Evolutionary conservation across 2,329 filamentous ascomycete genomes (phyloP), one percentile per base, ranked within the genome.

Genomic region (Penicillium hesseltinei): DNA sequence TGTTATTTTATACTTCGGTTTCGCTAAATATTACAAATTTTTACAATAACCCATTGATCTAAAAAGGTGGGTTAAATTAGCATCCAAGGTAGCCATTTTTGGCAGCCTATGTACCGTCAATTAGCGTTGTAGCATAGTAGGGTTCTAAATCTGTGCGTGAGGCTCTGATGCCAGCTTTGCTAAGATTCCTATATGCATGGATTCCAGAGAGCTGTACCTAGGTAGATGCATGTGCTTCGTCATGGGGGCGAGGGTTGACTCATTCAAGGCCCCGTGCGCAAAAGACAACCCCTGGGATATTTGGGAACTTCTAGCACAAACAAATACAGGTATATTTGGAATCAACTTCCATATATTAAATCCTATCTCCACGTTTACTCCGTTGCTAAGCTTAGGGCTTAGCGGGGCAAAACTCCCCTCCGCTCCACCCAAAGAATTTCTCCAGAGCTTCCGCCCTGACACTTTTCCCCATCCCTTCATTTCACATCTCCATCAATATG

Each of bases 391-490:
- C 56, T 65, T 65, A 66, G 60, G 64, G 64, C 62, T 58, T 33
- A 57, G 64, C 63, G 65, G 65, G 65, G 65, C 65, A 65, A 48
- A 38, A 46, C 57, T 61, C 57, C 58, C 60, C 56, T 63, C 62
- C 48, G 62, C 62, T 66, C 64, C 64, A 66, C 64, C 56, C 54
- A 50, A 63, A 65, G 59, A 66, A 67, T 66, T 66, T 67, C 55
- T 67, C 63, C 59, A 66, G 56, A 66, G 64, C 64, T 66, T 61
- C 62, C 60, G 58, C 58, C 62, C 54, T 51, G 57, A 55, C 57
- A 59, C 54, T 49, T 54, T 61, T 60, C 56, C 52, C 59, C 63
- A 66, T 61, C 58, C 57, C 58, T 59, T 61, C 51, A 50, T 53
- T 38, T 54, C 48, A 58, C 47, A 35, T 42, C 54, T 51, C 54